Evolutionary conservation across 331 rosid species (phyloP).

Genomic region (Quercus phellos): DNA sequence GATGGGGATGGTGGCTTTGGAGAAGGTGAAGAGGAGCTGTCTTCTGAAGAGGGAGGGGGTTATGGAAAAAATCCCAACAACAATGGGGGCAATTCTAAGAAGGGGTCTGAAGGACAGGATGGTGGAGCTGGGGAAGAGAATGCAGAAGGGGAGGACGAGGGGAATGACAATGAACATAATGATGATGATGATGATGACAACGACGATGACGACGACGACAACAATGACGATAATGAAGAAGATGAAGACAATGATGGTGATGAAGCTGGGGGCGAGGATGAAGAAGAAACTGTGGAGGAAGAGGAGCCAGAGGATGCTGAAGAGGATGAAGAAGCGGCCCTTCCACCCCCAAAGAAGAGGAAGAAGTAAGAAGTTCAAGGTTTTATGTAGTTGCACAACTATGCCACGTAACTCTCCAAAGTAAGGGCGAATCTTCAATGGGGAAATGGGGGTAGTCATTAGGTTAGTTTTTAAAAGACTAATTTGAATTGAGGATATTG

Average conservation of each 20-base stretch:
- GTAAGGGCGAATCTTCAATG: not conserved
- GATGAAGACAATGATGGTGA: not conserved
- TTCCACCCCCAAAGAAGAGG: conserved; percentile 95
- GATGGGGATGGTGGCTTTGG: conserved; percentile 58
- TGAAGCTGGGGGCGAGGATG: conserved; percentile 36
- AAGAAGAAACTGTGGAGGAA: conserved; percentile 42
- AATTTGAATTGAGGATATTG: not conserved
- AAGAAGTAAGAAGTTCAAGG: conserved; percentile 50
- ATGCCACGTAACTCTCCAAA: not conserved
- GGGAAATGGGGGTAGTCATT: not conserved
- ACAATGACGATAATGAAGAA: conserved; percentile 14
- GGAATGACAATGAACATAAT: conserved; percentile 22
- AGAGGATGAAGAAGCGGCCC: conserved; percentile 73
- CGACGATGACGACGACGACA: not conserved
- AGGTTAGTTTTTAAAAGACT: not conserved
- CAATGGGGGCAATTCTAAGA: conserved; percentile 57
- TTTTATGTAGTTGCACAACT: not conserved
- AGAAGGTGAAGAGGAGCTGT: conserved; percentile 75
- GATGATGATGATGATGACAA: conserved; percentile 42
- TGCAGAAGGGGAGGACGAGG: conserved; percentile 38
- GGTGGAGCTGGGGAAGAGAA: conserved; percentile 57
- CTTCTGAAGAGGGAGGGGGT: conserved; percentile 73
- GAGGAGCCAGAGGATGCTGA: conserved; percentile 38
- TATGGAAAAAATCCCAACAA: conserved; percentile 49
- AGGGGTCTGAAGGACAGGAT: conserved; percentile 52